phyloP scores from a whole-genome alignment of 163 green algal genomes.

The Scenedesmus sp. region DNA sequence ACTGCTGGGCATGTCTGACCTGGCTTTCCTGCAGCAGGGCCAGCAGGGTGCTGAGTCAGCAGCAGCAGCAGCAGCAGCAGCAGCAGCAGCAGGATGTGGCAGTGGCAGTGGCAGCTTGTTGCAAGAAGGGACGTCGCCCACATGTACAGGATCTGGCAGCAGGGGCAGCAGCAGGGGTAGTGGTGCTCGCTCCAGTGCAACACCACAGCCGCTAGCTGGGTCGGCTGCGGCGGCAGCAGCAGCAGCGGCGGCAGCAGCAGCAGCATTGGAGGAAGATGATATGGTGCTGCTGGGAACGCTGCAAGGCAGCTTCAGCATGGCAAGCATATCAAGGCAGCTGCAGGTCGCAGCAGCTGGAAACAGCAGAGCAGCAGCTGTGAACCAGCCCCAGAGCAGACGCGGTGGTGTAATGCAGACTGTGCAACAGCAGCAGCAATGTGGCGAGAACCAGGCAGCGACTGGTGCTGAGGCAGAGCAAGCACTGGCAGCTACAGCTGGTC shows the following conservation, averaged over 20 bases:
- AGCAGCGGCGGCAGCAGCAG: constrained; percentile 6
- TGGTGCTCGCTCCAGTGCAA: background rate
- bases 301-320: constrained; percentile 7
- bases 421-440: background rate
- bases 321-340: background rate
- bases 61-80: constrained; percentile 3
- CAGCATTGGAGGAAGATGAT: constrained; percentile 17
- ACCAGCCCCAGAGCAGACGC: background rate
- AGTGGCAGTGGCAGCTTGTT: background rate
- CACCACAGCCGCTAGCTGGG: too few relatives aligned
- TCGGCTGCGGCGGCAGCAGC: background rate
- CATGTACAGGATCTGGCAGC: background rate
- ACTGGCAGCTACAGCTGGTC: background rate
- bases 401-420: background rate
- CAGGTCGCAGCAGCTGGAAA: background rate
- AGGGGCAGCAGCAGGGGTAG: background rate
- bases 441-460: background rate
- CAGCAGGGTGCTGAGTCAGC: background rate
- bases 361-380: background rate
- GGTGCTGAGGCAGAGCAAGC: background rate
- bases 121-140: background rate
- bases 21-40: constrained; percentile 1
- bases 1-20: background rate
- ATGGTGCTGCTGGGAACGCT: constrained; percentile 26
- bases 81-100: background rate